Conservation (phyloP, 305 asterid genomes). For the Andrographis paniculata region DNA sequence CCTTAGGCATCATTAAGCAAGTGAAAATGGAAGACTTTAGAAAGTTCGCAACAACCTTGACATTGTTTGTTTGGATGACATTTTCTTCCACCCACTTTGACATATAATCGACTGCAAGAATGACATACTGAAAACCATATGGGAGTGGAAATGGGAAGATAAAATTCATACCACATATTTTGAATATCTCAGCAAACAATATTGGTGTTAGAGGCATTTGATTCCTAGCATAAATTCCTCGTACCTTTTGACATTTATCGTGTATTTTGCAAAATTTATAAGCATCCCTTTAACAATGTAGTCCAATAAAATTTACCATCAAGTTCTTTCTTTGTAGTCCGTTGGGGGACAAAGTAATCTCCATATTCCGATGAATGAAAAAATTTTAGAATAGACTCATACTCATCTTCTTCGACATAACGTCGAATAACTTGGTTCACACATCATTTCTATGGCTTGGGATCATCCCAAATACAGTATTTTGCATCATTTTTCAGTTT, state of each 20-base stretch:
- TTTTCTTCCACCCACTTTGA: slow-evolving; percentile 3
- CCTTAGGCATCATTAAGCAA: too few species aligned
- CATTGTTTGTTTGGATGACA: too few species aligned
- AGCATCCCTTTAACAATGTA: neutral
- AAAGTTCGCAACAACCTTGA: too few species aligned
- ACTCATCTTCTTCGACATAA: too few species aligned
- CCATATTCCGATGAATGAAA: too few species aligned
- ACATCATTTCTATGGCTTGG: neutral
- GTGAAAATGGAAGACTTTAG: too few species aligned
- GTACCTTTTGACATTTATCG: too few species aligned
- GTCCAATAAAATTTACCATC: neutral
- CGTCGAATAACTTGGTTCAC: neutral
- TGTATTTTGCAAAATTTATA: too few species aligned
- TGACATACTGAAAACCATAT: neutral
- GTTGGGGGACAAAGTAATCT: neutral
- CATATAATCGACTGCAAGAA: neutral
- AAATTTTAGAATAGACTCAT: too few species aligned
- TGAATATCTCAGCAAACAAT: neutral
- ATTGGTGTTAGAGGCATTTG: too few species aligned
- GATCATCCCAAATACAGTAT: neutral
- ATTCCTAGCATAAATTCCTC: too few species aligned
- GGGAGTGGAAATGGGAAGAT: neutral
- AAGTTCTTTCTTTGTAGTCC: neutral
- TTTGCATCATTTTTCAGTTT: neutral
- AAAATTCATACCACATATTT: neutral